Evolutionary conservation across 371 early-diverging fungal species (phyloP), one percentile per base, ranked within the genome.

Genomic region (Thermomucor indicae-seudaticae): DNA sequence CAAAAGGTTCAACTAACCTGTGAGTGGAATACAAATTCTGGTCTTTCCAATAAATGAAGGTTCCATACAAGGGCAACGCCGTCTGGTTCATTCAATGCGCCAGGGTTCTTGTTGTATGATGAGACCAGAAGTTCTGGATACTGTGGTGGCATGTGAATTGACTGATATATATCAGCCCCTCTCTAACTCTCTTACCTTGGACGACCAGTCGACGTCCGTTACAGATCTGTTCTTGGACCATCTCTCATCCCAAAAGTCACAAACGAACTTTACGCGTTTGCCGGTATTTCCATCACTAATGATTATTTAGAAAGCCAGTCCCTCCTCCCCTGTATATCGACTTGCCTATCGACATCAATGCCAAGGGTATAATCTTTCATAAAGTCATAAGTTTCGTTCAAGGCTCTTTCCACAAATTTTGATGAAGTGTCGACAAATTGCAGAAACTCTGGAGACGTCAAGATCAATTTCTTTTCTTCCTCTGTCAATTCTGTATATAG

Each of bases 21-120:
- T 6, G 93, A 85, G 42, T 92, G 88, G 65, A 96, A 92, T 8
- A 92, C 84, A 75, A 91, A 97, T 70, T 97, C 98, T 24, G 97
- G 97, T 10, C 97, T 83, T 44, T 88, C 89, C 10, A 78, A 65
- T 50, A 94, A 60, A 58, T 92, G 93, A 12, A 87, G 55, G 62
- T 94, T 98, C 98, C 98, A 98, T 2, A 98, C 81, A 16, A 89
- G 75, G 11, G 92, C 93, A 14, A 95, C 62, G 47, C 98, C 98
- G 67, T 96, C 95, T 4, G 95, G 90, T 44, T 96, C 97, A 62
- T 90, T 90, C 14, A 88, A 80, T 14, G 92, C 86, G 46, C 83
- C 57, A 3, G 86, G 79, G 56, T 91, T 91, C 58, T 94, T 92
- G 76, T 91, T 94, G 68, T 95, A 96, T 0, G 95, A 83, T 6